Base-by-base conservation (phyloP, 495 filamentous ascomycete species). In the Penicillium psychrofluorescens region DNA sequence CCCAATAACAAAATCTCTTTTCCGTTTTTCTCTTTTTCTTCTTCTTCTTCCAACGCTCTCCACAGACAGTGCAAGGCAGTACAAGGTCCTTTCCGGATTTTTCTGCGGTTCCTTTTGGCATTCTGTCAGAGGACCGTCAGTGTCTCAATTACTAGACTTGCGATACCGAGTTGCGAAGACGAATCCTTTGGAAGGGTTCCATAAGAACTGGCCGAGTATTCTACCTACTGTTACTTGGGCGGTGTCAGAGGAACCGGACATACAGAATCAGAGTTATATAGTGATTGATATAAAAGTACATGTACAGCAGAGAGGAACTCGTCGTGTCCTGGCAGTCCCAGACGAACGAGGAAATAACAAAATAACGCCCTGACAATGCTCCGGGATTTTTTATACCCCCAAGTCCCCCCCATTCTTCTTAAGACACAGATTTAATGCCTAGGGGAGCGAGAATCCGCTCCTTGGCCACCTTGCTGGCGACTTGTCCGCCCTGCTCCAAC, bases 151-250 rank as follows among this genome's bases (percentile, higher is more conserved):
- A 80, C 77, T 86, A 44, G 76, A 66, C 70, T 74, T 79, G 87
- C 84, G 87, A 92, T 92, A 85, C 72, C 67, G 80, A 69, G 83
- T 68, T 70, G 85, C 86, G 85, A 68, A 92, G 85, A 90, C 63
- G 65, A 66, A 38, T 61, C 53, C 62, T 77, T 69, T 79, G 75
- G 41, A 56, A 53, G 67, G 85, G 79, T 78, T 71, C 83, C 81
- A 88, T 92, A 90, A 90, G 86, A 92, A 80, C 86, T 85, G 86
- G 79, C 85, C 83, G 77, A 71, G 84, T 75, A 84, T 77, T 81
- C 65, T 71, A 50, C 46, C 51, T 50, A 42, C 61, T 67, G 71
- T 88, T 86, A 83, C 83, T 78, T 79, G 80, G 85, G 80, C 85
- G 79, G 87, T 79, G 86, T 92, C 86, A 90, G 86, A 90, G 84